phyloP scores from a whole-genome alignment of 2,329 filamentous ascomycete genomes.

The Colletotrichum karsti region DNA sequence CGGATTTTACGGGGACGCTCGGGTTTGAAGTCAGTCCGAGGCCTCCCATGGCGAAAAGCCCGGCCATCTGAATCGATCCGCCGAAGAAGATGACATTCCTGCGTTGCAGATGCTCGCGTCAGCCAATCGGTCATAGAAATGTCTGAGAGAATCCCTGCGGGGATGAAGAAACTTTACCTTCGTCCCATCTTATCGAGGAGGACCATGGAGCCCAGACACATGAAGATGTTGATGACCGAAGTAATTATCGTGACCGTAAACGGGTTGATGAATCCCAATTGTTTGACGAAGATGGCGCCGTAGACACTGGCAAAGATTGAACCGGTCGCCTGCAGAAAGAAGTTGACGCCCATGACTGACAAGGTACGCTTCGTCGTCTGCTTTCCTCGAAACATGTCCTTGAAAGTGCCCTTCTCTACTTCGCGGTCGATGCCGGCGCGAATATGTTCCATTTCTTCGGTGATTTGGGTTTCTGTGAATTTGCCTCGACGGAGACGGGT shows the following conservation, averaged over 20 bases:
- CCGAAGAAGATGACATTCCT: conserved; percentile 10
- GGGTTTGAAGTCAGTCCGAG: conserved; percentile 19
- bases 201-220: conserved; percentile 26
- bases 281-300: conserved; percentile 39
- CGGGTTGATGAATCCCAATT: conserved; percentile 37
- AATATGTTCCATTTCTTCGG: conserved; percentile 29
- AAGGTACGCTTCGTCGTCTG: conserved; percentile 35
- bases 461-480: conserved; percentile 35
- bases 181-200: conserved; percentile 33
- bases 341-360: conserved; percentile 36
- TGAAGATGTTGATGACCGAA: conserved; percentile 30
- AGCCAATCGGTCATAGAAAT: conserved; percentile 1
- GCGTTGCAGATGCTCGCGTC: neutral
- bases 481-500: conserved; percentile 33
- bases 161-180: neutral
- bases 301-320: conserved; percentile 39
- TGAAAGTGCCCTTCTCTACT: conserved; percentile 43
- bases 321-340: conserved; percentile 41
- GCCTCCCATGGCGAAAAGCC: neutral
- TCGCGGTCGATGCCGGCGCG: conserved; percentile 38
- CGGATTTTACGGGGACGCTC: conserved; percentile 31
- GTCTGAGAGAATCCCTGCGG: neutral
- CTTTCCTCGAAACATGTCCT: conserved; percentile 35
- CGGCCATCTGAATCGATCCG: conserved; percentile 1
- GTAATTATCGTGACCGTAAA: conserved; percentile 33